phyloP scores from a whole-genome alignment of 2,329 filamentous ascomycete species.

The Colletotrichum tropicicola region DNA sequence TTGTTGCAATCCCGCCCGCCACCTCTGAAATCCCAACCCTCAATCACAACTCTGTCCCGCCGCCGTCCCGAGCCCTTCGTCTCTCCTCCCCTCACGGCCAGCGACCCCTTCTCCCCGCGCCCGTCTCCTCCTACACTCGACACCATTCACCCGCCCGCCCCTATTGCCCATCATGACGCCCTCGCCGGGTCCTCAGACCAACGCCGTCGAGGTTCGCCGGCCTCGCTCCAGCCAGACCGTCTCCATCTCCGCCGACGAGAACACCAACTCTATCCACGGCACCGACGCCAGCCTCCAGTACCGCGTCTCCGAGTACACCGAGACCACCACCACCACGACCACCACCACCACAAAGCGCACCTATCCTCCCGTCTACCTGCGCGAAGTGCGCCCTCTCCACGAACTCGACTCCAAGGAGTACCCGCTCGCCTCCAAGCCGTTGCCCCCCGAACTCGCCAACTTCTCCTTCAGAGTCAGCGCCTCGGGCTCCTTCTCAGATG shows the following conservation, averaged over 20 bases:
- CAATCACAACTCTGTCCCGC: conserved; percentile 7
- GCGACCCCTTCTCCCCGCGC: background rate
- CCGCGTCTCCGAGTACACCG: conserved; percentile 71
- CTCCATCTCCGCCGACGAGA: conserved; percentile 57
- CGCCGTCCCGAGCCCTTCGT: background rate
- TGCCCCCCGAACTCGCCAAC: conserved; percentile 79
- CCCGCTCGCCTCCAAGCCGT: conserved; percentile 84
- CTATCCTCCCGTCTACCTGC: conserved; percentile 86
- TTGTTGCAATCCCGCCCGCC: conserved; percentile 18
- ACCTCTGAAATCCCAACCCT: conserved; percentile 23
- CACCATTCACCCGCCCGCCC: background rate
- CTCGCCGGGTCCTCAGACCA: conserved; percentile 39
- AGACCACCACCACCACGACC: conserved; percentile 82
- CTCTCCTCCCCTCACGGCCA: background rate
- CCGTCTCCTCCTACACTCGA: background rate
- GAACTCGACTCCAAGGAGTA: conserved; percentile 89
- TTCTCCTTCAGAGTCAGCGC: conserved; percentile 78
- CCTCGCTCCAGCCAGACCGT: conserved; percentile 53
- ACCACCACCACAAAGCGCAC: conserved; percentile 88
- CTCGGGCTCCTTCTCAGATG: conserved; percentile 50
- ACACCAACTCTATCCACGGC: conserved; percentile 39
- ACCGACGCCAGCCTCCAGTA: conserved; percentile 55
- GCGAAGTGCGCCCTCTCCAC: conserved; percentile 74
- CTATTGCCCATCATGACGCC: conserved; percentile 44
- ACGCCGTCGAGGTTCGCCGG: conserved; percentile 33